These are phyloP conservation scores for Spencermartinsiella ligniputridi DNA, from an alignment of 1,139 yeast genomes.

Conservation along the genomic window DNA sequence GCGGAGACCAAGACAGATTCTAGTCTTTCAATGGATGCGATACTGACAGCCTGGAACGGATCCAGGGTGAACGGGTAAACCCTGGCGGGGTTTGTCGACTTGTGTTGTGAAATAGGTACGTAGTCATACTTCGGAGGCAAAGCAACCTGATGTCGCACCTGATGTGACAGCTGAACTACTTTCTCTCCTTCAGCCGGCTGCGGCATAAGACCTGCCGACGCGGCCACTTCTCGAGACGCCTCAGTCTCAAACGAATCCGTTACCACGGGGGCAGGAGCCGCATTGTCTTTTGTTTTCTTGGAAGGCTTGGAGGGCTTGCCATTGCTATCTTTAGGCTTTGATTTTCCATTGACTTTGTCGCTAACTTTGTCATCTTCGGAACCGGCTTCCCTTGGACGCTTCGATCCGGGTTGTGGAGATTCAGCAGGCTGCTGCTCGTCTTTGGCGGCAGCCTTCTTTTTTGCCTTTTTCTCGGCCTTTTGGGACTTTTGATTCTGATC, in stretches of 20 bases:
- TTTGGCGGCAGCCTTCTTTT: conserved; percentile 1
- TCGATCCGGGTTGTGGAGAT: not conserved
- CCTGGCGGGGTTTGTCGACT: conserved; percentile 57
- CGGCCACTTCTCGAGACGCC: conserved; percentile 82
- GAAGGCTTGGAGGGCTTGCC: not conserved
- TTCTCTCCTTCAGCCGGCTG: conserved; percentile 38
- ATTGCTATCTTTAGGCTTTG: not conserved
- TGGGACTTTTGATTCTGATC: not conserved
- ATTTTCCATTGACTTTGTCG: not conserved
- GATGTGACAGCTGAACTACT: conserved; percentile 76
- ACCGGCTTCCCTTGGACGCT: not conserved
- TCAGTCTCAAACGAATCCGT: conserved; percentile 89
- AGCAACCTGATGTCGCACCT: conserved; percentile 96
- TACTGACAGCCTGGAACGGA: conserved; percentile 94
- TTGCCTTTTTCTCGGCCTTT: not conserved
- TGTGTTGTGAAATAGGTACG: conserved; percentile 82
- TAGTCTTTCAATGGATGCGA: conserved; percentile 87
- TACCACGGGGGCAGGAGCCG: conserved; percentile 52
- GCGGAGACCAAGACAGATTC: conserved; percentile 98
- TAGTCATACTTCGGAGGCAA: conserved; percentile 89
- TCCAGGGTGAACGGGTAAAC: conserved; percentile 88
- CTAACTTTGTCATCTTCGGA: conserved; percentile 1
- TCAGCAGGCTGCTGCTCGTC: conserved; percentile 5
- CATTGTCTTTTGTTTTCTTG: conserved; percentile 7
- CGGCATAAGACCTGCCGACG: conserved; percentile 63